Percentiles rank a stretch among this genome's conserved stretches.
phyloP scores from a whole-genome alignment of 2,329 filamentous ascomycete genomes.

The Claviceps maximensis region DNA sequence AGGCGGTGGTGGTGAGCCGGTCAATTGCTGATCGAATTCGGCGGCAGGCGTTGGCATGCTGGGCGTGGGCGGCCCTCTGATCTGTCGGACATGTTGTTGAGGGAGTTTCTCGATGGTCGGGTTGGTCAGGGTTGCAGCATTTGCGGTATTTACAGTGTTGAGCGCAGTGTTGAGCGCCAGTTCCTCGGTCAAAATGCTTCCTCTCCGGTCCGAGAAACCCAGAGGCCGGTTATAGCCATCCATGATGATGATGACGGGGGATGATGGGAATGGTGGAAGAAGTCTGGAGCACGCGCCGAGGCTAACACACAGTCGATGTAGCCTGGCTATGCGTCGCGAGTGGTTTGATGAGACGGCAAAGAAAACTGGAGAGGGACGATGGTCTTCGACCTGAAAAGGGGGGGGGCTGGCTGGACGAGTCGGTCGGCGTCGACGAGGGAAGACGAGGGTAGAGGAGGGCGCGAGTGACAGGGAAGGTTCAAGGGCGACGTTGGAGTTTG shows the following conservation, averaged over 20 bases:
- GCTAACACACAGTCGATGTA: background rate
- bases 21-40: constrained; percentile 48
- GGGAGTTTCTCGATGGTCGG: constrained; percentile 36
- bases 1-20: constrained; percentile 48
- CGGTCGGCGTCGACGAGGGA: background rate
- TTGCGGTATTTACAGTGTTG: constrained; percentile 29
- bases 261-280: background rate
- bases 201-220: constrained; percentile 49
- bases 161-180: constrained; percentile 31
- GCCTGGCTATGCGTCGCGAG: background rate
- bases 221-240: constrained; percentile 31
- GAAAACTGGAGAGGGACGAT: background rate
- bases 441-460: background rate
- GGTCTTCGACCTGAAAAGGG: background rate
- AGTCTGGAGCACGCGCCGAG: background rate
- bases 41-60: constrained; percentile 53
- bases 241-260: constrained; percentile 13
- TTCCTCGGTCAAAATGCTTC: constrained; percentile 44
- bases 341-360: background rate
- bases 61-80: constrained; percentile 49
- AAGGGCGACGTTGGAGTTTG: background rate
- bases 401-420: background rate
- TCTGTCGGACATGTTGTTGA: constrained; percentile 24
- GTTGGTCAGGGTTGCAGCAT: constrained; percentile 28
- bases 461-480: background rate